Conservation (phyloP, 2,329 filamentous ascomycete genomes). For the Alternaria ventricosa region DNA sequence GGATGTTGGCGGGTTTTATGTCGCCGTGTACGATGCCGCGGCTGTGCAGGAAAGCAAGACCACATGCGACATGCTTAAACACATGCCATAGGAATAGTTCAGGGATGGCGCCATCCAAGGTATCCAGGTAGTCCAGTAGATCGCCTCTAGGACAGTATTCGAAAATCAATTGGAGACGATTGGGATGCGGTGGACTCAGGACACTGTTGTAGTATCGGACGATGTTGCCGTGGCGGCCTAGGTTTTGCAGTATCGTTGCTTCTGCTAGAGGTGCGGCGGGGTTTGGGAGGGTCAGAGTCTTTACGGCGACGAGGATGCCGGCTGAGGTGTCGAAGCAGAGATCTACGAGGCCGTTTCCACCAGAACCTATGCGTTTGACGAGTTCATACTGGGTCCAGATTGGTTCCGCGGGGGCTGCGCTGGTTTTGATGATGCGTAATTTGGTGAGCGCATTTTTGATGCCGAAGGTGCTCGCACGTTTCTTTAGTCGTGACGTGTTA, state of each 20-base stretch:
- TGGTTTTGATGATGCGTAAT: background rate
- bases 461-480: background rate
- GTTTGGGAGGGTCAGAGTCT: background rate
- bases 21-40: constrained; percentile 11
- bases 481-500: background rate
- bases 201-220: background rate
- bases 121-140: background rate
- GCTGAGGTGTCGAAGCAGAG: background rate
- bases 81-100: constrained; percentile 1
- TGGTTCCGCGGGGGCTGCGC: background rate
- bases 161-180: background rate
- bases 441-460: background rate
- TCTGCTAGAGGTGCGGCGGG: background rate
- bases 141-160: background rate
- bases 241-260: background rate
- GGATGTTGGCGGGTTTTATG: constrained; percentile 15
- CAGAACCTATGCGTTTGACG: background rate
- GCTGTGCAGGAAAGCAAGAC: constrained; percentile 12
- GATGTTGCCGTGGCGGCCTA: constrained; percentile 1
- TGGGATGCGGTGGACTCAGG: background rate
- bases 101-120: background rate
- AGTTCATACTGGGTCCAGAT: background rate
- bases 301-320: background rate
- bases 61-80: constrained; percentile 6
- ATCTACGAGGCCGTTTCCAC: background rate